Evolutionary conservation across 352 stramenopile species (phyloP), one percentile per base, ranked within the genome.

Genomic region (Globisporangium nodosum): DNA sequence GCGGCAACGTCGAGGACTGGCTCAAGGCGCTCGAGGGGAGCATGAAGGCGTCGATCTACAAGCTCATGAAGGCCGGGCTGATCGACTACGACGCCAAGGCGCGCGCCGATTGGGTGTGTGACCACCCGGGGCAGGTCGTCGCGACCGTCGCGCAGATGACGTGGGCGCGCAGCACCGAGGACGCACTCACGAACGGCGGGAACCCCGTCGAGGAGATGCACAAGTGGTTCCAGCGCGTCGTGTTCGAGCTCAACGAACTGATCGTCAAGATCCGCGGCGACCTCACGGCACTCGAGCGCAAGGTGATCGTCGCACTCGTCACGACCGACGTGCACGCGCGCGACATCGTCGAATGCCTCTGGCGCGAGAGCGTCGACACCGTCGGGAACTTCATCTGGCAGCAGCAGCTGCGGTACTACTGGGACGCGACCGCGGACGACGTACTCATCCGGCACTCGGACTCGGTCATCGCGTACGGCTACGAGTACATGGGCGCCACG

Each of bases 401-500:
- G 69, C 88, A 97, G 63, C 94, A 98, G 60, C 71, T 98, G 35
- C 85, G 92, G 1, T 98, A 97, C 66, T 98, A 98, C 66, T 97
- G 91, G 92, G 89, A 97, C 49, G 65, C 71, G 0, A 82, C 94
- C 33, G 76, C 75, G 0, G 90, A 97, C 58, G 85, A 97, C 56
- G 93, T 94, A 20, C 45, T 97, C 8, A 97, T 97, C 49, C 74
- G 78, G 0, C 89, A 97, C 66, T 96, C 85, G 3, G 79, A 94
- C 66, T 88, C 85, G 15, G 72, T 88, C 18, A 90, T 98, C 50
- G 61, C 82, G 46, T 98, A 98, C 60, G 92, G 92, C 24, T 98
- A 98, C 71, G 93, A 98, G 69, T 98, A 98, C 68, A 94, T 97
- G 85, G 94, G 94, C 0, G 87, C 84, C 1, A 98, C 90, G 0